phyloP scores from a whole-genome alignment of 345 rosid genomes.

The Noccaea bulbosa region DNA sequence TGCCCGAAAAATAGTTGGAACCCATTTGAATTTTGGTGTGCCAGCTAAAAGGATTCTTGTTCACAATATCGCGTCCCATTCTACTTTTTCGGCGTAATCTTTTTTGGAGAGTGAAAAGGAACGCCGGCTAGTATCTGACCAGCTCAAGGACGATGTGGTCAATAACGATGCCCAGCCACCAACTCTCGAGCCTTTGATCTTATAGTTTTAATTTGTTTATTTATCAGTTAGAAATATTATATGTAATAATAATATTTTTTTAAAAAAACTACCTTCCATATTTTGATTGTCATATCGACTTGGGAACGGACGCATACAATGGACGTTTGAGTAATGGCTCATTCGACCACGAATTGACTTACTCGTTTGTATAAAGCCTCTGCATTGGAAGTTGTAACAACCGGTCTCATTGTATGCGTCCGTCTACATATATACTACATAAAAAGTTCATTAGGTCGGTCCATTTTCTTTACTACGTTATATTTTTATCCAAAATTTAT shows the following conservation, averaged over 20 bases:
- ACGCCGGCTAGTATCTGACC: neutral
- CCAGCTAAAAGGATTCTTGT: too few relatives aligned
- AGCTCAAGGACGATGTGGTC: neutral
- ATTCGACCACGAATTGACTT: neutral
- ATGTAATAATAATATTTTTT: neutral
- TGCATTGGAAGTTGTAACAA: neutral
- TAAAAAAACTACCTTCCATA: neutral
- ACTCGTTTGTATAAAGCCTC: neutral
- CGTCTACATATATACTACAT: neutral
- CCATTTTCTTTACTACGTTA: too few relatives aligned
- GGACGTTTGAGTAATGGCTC: neutral
- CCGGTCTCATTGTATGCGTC: neutral
- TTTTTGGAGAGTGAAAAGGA: neutral
- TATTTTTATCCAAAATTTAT: too few relatives aligned
- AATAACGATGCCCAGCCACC: slow-evolving; percentile 3
- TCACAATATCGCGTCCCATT: too few relatives aligned
- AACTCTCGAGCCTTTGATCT: neutral
- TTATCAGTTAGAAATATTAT: neutral
- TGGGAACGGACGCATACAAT: neutral
- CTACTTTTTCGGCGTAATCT: neutral
- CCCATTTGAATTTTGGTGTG: too few relatives aligned
- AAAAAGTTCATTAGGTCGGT: neutral
- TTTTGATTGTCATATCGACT: neutral
- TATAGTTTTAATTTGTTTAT: neutral
- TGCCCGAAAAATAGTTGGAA: too few relatives aligned